Conservation (phyloP, 2,329 filamentous ascomycete species). For the Fusarium tjaetaba region DNA sequence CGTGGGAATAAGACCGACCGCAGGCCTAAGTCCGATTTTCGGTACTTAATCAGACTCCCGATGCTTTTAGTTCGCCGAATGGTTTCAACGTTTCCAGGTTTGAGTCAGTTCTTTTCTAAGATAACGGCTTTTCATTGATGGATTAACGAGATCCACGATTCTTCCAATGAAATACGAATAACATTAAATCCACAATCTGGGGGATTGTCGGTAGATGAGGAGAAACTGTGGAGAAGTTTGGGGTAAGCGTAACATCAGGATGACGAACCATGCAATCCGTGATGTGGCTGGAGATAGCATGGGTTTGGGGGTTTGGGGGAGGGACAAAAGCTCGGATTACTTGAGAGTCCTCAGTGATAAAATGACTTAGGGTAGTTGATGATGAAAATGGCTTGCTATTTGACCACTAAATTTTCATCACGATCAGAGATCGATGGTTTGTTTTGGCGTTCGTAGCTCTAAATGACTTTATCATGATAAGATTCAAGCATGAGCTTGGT, state of each 20-base stretch:
- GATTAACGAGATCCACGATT: neutral
- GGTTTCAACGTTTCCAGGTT: neutral
- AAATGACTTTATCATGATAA: neutral
- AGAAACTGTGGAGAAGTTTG: slow-evolving; percentile 19
- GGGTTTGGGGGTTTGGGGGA: slow-evolving; percentile 1
- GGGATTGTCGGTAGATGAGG: slow-evolving; percentile 2
- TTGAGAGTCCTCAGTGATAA: neutral
- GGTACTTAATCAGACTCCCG: slow-evolving; percentile 15
- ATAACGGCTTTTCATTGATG: neutral
- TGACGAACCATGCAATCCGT: neutral
- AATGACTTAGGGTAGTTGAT: neutral
- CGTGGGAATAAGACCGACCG: neutral
- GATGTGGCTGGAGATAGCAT: neutral
- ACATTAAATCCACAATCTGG: neutral
- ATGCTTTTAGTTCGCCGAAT: neutral
- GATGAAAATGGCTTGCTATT: neutral
- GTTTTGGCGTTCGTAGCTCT: neutral
- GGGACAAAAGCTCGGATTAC: neutral
- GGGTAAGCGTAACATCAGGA: slow-evolving; percentile 10
- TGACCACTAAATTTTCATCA: neutral
- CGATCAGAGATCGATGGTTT: neutral
- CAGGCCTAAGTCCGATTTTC: neutral
- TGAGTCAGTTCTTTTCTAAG: neutral
- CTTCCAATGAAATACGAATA: neutral
- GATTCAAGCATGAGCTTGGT: neutral